Evolutionary conservation across 352 stramenopile species (phyloP), one percentile per base, ranked within the genome.

Genomic region (Phytophthora sp.): DNA sequence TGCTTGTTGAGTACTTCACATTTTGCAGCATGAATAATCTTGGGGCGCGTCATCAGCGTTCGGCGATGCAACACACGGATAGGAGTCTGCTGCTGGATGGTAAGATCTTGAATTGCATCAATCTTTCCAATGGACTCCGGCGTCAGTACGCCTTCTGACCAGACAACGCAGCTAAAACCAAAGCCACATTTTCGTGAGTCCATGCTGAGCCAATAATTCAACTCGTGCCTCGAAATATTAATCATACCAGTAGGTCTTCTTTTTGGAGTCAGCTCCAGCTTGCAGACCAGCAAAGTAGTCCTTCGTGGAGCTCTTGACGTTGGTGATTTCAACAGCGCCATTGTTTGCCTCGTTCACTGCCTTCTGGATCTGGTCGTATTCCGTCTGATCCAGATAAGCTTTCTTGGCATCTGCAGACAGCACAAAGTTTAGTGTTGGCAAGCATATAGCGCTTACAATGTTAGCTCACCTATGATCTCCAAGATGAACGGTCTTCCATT

Each of bases 21-120:
- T 13, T 84, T 83, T 48, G 97, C 84, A 6, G 58, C 73, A 61
- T 98, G 86, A 44, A 98, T 97, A 42, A 92, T 74, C 56, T 98
- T 98, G 2, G 84, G 79, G 0, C 98, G 84, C 24, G 88, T 95
- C 70, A 99, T 87, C 41, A 98, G 83, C 17, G 97, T 97, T 48
- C 98, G 82, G 1, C 97, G 92, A 75, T 99, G 98, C 26, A 99
- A 67, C 18, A 99, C 98, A 20, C 98, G 95, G 12, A 99, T 71
- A 0, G 98, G 98, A 28, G 98, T 99, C 58, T 91, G 81, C 79
- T 99, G 98, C 50, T 97, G 66, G 56, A 99, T 87, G 11, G 81
- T 86, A 15, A 99, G 69, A 35, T 97, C 82, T 11, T 87, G 59
- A 39, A 96, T 88, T 5, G 67, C 66, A 42, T 95, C 79, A 20